Conservation (phyloP, 2,329 filamentous ascomycete genomes). For the Akanthomyces uredinophilus region DNA sequence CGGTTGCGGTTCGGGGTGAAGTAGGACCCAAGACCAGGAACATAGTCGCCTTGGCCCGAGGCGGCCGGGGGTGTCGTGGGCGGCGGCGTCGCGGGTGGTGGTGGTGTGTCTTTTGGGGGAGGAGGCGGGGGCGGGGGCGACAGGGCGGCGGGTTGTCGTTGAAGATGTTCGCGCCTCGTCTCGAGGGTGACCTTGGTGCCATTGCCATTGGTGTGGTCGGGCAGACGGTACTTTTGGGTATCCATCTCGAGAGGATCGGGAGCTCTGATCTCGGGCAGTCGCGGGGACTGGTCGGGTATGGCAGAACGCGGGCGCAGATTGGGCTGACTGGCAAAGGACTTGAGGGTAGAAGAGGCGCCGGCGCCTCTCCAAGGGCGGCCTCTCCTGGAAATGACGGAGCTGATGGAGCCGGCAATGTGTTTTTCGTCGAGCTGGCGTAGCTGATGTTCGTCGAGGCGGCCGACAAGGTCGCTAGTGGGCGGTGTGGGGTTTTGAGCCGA, state of each 20-base stretch:
- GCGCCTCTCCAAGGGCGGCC: conserved; percentile 69
- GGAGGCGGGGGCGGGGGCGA: conserved; percentile 31
- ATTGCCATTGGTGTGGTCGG: conserved; percentile 64
- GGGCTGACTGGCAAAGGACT: conserved; percentile 21
- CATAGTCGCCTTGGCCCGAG: conserved; percentile 35
- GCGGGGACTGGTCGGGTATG: conserved; percentile 28
- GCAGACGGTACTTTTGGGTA: conserved; percentile 68
- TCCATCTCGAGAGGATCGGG: conserved; percentile 57
- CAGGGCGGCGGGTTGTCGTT: conserved; percentile 38
- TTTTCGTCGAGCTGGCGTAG: conserved; percentile 64
- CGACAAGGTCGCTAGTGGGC: conserved; percentile 45
- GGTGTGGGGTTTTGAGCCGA: conserved; percentile 23
- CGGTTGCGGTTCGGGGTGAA: conserved; percentile 64
- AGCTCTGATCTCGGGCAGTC: conserved; percentile 48
- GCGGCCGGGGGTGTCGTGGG: conserved; percentile 11
- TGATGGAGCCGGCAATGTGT: conserved; percentile 51
- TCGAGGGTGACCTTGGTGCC: conserved; percentile 58
- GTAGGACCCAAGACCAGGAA: conserved; percentile 52
- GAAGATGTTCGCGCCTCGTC: conserved; percentile 53
- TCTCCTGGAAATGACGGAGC: conserved; percentile 53
- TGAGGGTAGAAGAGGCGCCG: conserved; percentile 32
- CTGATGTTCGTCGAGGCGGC: conserved; percentile 65
- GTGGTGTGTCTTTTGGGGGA: conserved; percentile 37
- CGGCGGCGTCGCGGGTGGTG: conserved; percentile 26
- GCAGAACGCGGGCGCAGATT: conserved; percentile 21